Evolutionary conservation across 1,284 basidiomycete species (phyloP), one percentile per base, ranked within the genome.

Genomic region (Cutaneotrichosporon dermatis): DNA sequence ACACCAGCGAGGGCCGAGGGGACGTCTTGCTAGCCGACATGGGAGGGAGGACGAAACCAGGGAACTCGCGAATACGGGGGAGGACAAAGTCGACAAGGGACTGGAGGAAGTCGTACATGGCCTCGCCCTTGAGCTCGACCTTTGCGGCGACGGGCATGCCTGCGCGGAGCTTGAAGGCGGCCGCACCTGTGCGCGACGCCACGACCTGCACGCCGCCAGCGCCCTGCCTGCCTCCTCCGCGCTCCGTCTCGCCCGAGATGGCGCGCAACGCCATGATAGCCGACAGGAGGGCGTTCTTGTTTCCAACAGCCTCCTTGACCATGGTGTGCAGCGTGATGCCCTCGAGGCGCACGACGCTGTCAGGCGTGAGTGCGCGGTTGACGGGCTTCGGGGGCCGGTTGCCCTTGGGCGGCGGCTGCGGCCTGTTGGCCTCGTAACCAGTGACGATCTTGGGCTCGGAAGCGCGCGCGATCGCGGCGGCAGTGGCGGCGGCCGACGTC

Each of bases 51-150:
- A 60, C 93, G 80, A 99, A 78, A 33, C 95, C 96, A 6, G 83
- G 82, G 80, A 93, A 99, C 68, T 96, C 93, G 69, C 94, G 85
- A 65, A 97, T 78, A 25, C 95, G 86, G 3, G 95, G 96, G 25
- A 98, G 81, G 54, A 99, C 95, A 74, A 98, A 98, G 69, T 97
- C 93, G 68, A 87, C 86, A 66, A 99, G 84, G 6, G 86, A 86
- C 63, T 88, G 86, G 61, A 99, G 80, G 78, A 99, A 97, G 69
- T 92, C 88, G 81, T 92, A 97, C 88, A 97, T 97, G 64, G 87
- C 85, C 53, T 89, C 87, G 8, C 92, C 94, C 69, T 86, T 86
- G 66, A 99, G 79, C 69, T 91, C 89, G 63, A 97, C 92, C 80
- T 93, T 92, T 65, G 86, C 90, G 58, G 92, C 91, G 36, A 90